Evolutionary conservation across 768 basidiomycete species (phyloP).

Genomic region (Hortiboletus campestris): DNA sequence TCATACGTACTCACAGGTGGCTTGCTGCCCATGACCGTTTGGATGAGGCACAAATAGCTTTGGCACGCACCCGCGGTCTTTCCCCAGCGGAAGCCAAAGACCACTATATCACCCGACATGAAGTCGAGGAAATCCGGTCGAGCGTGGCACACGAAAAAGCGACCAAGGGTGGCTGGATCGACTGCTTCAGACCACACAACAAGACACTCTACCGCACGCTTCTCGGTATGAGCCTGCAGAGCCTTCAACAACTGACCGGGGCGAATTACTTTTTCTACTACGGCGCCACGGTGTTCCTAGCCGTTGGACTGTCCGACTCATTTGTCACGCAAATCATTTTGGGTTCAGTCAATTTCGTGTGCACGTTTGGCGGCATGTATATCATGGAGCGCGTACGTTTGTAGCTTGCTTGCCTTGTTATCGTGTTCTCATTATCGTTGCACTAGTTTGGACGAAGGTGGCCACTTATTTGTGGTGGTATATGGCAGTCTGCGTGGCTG

Average conservation of each 20-base stretch:
- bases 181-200: conserved; percentile 36
- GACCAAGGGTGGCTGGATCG: conserved; percentile 51
- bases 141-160: conserved; percentile 39
- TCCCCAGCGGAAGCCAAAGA: conserved; percentile 12
- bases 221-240: conserved; percentile 64
- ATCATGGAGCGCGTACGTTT: conserved; percentile 52
- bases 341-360: conserved; percentile 68
- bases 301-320: conserved; percentile 65
- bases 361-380: conserved; percentile 71
- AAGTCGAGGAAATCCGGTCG: conserved; percentile 54
- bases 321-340: conserved; percentile 76
- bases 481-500: conserved; percentile 71
- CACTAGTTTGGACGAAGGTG: conserved; percentile 54
- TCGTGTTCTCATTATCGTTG: conserved; percentile 8
- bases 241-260: conserved; percentile 70
- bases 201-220: conserved; percentile 40
- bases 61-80: conserved; percentile 52
- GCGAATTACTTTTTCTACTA: conserved; percentile 45
- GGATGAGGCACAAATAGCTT: background rate
- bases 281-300: conserved; percentile 62
- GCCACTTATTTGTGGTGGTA: conserved; percentile 65
- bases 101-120: conserved; percentile 36
- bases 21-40: background rate
- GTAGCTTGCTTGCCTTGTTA: background rate
- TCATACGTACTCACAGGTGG: background rate